Evolutionary conservation across 257 asterid genomes (phyloP).

Genomic region (Hygrophila difformis): DNA sequence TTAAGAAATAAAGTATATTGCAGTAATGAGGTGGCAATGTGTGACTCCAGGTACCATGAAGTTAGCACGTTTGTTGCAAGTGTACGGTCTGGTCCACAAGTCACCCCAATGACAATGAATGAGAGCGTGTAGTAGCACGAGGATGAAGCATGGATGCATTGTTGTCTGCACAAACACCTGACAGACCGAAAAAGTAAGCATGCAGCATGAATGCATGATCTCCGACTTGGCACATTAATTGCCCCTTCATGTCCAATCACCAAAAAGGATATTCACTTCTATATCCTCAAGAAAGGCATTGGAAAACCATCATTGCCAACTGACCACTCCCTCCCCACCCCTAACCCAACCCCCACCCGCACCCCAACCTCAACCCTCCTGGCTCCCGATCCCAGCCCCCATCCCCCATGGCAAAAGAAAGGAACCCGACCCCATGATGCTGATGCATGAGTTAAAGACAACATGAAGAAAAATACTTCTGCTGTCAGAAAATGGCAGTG

Average conservation of each 20-base stretch:
- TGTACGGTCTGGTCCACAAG: background rate
- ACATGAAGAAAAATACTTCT: conserved; percentile 37
- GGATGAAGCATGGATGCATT: conserved; percentile 14
- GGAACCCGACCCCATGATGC: conserved; percentile 42
- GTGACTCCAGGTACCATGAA: conserved; percentile 14
- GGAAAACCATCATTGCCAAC: conserved; percentile 21
- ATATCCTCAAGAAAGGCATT: conserved; percentile 14
- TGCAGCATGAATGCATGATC: conserved; percentile 12
- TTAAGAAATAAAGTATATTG: conserved; percentile 15
- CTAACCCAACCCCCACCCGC: conserved; percentile 7
- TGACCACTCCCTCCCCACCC: conserved; percentile 12
- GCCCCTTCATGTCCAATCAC: conserved; percentile 16
- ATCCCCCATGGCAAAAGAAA: conserved; percentile 23
- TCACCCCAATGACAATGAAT: conserved; percentile 18
- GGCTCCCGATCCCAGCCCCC: conserved; percentile 9
- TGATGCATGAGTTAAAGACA: conserved; percentile 75
- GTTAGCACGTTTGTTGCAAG: conserved; percentile 18
- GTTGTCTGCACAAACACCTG: conserved; percentile 12
- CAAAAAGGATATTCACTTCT: conserved; percentile 12
- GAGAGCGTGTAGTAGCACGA: conserved; percentile 26
- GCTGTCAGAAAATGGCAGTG: conserved; percentile 52
- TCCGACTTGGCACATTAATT: conserved; percentile 22
- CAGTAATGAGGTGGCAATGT: conserved; percentile 17
- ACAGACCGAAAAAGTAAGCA: conserved; percentile 19
- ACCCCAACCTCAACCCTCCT: conserved; percentile 5